Evolutionary conservation across 805 yeast species (phyloP), one percentile per base, ranked within the genome.

Genomic region (Debaryomyces prosopidis): DNA sequence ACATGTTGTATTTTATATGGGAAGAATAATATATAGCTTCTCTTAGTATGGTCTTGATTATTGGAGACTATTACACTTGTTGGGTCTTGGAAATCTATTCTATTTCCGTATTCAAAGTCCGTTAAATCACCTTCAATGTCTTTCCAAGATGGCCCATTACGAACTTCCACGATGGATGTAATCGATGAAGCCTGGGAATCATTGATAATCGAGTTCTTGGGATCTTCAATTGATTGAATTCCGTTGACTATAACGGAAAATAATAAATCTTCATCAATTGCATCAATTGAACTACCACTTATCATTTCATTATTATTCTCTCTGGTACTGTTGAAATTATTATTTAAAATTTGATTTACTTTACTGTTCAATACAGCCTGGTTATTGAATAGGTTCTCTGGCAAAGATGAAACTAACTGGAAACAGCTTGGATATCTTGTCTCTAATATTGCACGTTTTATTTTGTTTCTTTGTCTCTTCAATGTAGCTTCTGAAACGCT

Each of bases 1-100:
- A 73, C 76, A 39, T 81, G 76, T 31, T 79, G 76, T 30, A 76
- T 76, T 42, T 70, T 73, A 36, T 66, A 79, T 3, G 82, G 71
- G 34, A 73, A 76, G 39, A 73, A 70, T 31, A 73, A 58, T 2
- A 73, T 70, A 32, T 62, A 63, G 45, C 60, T 60, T 16, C 65
- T 57, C 36, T 59, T 59, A 3, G 62, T 55, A 7, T 66, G 48
- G 18, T 60, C 62, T 14, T 69, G 61, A 2, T 68, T 62, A 35
- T 76, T 73, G 1, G 75, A 65, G 4, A 79, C 62, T 35, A 73
- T 69, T 54, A 81, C 80, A 31, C 66, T 54, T 1, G 77, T 71
- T 6, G 79, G 75, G 44, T 67, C 66, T 36, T 68, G 68, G 43
- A 77, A 75, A 27, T 83, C 85, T 2, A 71, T 51, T 15, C 57